Conservation (phyloP, 163 green algal genomes). For the Scenedesmus sp. region DNA sequence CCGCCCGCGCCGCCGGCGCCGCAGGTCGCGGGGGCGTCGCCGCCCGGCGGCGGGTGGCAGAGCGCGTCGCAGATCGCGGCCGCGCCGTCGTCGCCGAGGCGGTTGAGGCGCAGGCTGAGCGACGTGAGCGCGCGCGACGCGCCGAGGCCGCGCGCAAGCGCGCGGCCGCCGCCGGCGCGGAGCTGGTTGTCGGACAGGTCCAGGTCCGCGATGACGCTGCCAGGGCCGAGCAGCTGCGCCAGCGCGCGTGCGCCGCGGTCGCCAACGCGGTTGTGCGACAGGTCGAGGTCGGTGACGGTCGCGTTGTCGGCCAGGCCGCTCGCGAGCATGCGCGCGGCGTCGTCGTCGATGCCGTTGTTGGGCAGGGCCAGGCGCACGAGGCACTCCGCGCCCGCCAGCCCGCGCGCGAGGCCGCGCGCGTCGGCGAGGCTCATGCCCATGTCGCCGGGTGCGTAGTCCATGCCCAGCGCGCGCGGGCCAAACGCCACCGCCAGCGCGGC, state of each 20-base stretch:
- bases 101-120: constrained; percentile 73
- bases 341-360: constrained; percentile 78
- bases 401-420: constrained; percentile 46
- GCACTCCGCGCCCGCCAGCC: constrained; percentile 67
- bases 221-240: constrained; percentile 75
- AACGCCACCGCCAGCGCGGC: constrained; percentile 41
- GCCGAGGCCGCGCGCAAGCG: constrained; percentile 69
- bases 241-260: constrained; percentile 74
- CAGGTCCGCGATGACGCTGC: constrained; percentile 65
- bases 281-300: constrained; percentile 81
- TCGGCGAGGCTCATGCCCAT: constrained; percentile 86
- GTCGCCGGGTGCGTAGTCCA: constrained; percentile 79
- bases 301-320: constrained; percentile 81
- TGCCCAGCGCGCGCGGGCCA: constrained; percentile 21
- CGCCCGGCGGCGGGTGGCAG: too few species aligned
- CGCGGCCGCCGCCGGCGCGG: constrained; percentile 70
- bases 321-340: constrained; percentile 70
- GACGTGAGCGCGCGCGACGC: constrained; percentile 54
- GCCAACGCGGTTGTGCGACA: constrained; percentile 78
- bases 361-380: constrained; percentile 76
- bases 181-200: constrained; percentile 76
- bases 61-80: constrained; percentile 58
- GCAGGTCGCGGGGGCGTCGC: too few species aligned
- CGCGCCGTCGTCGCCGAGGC: constrained; percentile 80
- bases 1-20: too few species aligned